These are phyloP conservation scores for Magnusiomyces magnusii DNA, from an alignment of 1,139 yeast species.

Conservation along the genomic window DNA sequence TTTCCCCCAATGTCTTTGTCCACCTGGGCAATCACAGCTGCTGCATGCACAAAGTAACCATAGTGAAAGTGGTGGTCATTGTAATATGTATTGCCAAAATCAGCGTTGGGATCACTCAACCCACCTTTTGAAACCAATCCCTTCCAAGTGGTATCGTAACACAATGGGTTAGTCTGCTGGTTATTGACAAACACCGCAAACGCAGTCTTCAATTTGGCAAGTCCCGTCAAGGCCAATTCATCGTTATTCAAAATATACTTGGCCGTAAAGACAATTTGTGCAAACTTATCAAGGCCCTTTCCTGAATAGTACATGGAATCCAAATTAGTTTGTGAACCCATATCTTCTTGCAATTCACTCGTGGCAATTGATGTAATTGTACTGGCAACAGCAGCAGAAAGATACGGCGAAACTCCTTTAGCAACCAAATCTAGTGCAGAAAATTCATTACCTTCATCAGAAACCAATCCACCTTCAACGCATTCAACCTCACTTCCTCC, in stretches of 20 bases:
- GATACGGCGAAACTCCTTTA: background rate
- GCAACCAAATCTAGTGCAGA: background rate
- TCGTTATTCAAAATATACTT: conserved; percentile 32
- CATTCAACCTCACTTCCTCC: background rate
- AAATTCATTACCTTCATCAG: background rate
- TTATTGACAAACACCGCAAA: conserved; percentile 45
- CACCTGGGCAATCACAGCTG: conserved; percentile 58
- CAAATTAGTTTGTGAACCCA: conserved; percentile 42
- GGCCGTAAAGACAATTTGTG: conserved; percentile 56
- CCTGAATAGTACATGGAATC: conserved; percentile 61
- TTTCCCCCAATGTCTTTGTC: conserved; percentile 52
- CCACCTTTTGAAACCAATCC: conserved; percentile 56
- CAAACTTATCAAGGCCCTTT: conserved; percentile 64
- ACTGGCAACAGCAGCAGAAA: background rate
- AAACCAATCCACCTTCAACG: background rate
- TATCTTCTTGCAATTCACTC: conserved; percentile 50
- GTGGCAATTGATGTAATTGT: conserved; percentile 46
- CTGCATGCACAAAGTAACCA: conserved; percentile 65
- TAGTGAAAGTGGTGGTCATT: conserved; percentile 75
- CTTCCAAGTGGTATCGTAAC: conserved; percentile 58
- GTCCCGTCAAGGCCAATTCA: conserved; percentile 31
- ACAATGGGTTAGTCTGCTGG: conserved; percentile 50
- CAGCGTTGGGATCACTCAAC: conserved; percentile 40
- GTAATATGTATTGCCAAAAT: conserved; percentile 58
- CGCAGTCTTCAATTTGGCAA: conserved; percentile 46